These are phyloP conservation scores for Pleomassaria siparia DNA, from an alignment of 2,329 filamentous ascomycete species.

Conservation along the genomic window DNA sequence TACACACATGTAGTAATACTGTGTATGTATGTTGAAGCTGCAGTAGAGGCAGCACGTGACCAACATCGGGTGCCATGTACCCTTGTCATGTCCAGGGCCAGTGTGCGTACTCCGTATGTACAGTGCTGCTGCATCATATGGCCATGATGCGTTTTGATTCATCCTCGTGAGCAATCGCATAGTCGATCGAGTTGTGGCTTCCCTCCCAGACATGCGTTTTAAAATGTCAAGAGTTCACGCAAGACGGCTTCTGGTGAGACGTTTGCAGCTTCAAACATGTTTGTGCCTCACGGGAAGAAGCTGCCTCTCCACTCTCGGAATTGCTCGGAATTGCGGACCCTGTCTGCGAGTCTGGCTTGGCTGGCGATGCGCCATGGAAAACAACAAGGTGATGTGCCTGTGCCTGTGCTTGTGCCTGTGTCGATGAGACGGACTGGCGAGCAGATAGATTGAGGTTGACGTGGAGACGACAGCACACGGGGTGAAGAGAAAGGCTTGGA, in stretches of 20 bases:
- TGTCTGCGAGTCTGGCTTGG: neutral
- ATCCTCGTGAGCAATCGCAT: too few relatives aligned
- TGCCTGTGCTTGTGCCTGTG: neutral
- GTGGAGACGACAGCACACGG: neutral
- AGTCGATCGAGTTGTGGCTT: too few relatives aligned
- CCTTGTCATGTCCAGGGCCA: too few relatives aligned
- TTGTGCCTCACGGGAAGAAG: constrained; percentile 8
- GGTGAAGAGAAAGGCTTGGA: neutral
- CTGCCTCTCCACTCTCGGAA: neutral
- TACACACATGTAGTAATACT: too few relatives aligned
- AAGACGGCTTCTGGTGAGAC: constrained; percentile 16
- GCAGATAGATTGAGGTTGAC: neutral
- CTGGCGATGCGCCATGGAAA: neutral
- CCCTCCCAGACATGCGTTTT: too few relatives aligned
- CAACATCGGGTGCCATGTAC: too few relatives aligned
- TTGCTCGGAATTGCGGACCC: neutral
- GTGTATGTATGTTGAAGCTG: too few relatives aligned
- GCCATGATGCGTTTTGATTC: too few relatives aligned
- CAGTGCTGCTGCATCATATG: too few relatives aligned
- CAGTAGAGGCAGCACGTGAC: too few relatives aligned
- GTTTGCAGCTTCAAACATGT: constrained; percentile 23
- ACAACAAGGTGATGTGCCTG: neutral
- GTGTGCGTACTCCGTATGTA: too few relatives aligned
- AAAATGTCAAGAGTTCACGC: neutral
- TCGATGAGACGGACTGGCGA: neutral